Conservation (phyloP, 352 stramenopile genomes). For the Phytophthora pseudosyringae region DNA sequence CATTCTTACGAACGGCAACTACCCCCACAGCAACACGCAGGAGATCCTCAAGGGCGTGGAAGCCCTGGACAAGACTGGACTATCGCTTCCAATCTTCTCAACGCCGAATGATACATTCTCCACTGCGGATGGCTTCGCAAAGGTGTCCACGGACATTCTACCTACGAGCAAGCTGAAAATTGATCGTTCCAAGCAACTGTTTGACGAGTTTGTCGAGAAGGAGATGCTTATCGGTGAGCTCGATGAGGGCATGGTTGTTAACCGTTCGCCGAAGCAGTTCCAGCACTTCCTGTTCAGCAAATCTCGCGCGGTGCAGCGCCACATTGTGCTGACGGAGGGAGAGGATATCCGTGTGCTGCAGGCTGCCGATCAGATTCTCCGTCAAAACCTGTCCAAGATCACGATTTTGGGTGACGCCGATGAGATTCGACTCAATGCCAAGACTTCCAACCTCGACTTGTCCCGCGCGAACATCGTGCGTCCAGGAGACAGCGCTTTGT, state of each 20-base stretch:
- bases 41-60: slow-evolving; percentile 78
- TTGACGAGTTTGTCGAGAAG: slow-evolving; percentile 72
- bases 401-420: slow-evolving; percentile 83
- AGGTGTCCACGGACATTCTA: slow-evolving; percentile 72
- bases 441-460: slow-evolving; percentile 72
- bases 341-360: slow-evolving; percentile 84
- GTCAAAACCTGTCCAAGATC: slow-evolving; percentile 69
- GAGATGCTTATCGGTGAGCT: slow-evolving; percentile 72
- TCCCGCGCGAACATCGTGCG: slow-evolving; percentile 67
- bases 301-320: slow-evolving; percentile 66
- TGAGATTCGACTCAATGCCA: slow-evolving; percentile 69
- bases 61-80: slow-evolving; percentile 64
- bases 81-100: slow-evolving; percentile 81
- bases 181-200: slow-evolving; percentile 65
- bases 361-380: slow-evolving; percentile 75
- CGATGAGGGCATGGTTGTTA: slow-evolving; percentile 60
- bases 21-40: slow-evolving; percentile 74
- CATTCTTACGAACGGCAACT: slow-evolving; percentile 79
- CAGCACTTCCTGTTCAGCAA: slow-evolving; percentile 88
- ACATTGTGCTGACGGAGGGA: slow-evolving; percentile 88
- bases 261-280: slow-evolving; percentile 86
- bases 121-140: slow-evolving; percentile 59
- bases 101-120: slow-evolving; percentile 71
- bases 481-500: slow-evolving; percentile 49
- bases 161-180: slow-evolving; percentile 78